These are phyloP conservation scores for Colletotrichum plurivorum DNA, from an alignment of 2,329 filamentous ascomycete species.

Conservation along the genomic window DNA sequence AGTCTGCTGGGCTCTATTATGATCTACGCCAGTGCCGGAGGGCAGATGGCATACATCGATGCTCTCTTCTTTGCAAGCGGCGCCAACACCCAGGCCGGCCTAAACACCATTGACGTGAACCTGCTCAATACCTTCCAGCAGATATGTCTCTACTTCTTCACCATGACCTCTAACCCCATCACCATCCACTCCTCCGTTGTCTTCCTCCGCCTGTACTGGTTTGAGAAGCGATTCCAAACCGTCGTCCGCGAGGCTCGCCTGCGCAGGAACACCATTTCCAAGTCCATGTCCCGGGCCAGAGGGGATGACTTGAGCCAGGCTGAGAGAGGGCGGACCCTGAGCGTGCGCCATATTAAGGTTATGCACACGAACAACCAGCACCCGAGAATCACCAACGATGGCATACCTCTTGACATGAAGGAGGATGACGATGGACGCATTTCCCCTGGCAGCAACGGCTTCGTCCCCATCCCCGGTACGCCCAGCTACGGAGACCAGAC, in stretches of 20 bases:
- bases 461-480: conserved; percentile 25
- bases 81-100: conserved; percentile 89
- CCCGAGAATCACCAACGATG: conserved; percentile 73
- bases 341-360: conserved; percentile 76
- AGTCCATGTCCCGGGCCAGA: conserved; percentile 69
- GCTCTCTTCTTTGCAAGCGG: conserved; percentile 90
- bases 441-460: conserved; percentile 40
- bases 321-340: conserved; percentile 65
- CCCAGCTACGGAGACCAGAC: conserved; percentile 31
- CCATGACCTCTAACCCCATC: conserved; percentile 85
- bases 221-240: conserved; percentile 94
- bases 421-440: conserved; percentile 48
- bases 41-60: conserved; percentile 83
- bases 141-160: conserved; percentile 78
- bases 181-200: conserved; percentile 89
- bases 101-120: conserved; percentile 86
- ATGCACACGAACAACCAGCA: conserved; percentile 70
- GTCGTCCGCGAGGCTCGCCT: conserved; percentile 81
- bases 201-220: conserved; percentile 95
- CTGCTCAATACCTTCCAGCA: conserved; percentile 79
- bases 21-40: conserved; percentile 73
- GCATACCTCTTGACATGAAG: conserved; percentile 63
- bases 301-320: conserved; percentile 59
- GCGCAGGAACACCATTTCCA: conserved; percentile 74
- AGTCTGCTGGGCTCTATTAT: conserved; percentile 82